Evolutionary conservation across 2,329 filamentous ascomycete genomes (phyloP).

Genomic region (Cladophialophora bantiana): DNA sequence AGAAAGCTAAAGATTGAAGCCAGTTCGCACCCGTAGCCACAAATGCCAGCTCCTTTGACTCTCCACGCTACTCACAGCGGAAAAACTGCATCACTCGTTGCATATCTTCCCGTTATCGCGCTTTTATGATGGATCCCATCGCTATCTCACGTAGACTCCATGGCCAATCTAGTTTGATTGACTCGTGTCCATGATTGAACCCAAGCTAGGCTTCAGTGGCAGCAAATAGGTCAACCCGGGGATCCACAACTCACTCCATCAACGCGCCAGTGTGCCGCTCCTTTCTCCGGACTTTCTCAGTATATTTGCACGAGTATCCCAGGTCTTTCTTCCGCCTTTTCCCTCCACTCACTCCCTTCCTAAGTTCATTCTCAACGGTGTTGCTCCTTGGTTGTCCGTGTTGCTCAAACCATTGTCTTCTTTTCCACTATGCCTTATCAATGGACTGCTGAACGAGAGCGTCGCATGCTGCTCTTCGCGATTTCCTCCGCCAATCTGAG

Average conservation of each 20-base stretch:
- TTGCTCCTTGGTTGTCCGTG: conserved; percentile 7
- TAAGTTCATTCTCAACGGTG: conserved; percentile 5
- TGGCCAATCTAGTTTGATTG: not conserved
- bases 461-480: conserved; percentile 34
- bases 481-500: conserved; percentile 32
- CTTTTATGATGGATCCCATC: not conserved
- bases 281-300: not conserved
- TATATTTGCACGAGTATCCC: conserved; percentile 14
- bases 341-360: conserved; percentile 17
- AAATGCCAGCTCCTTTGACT: conserved; percentile 5
- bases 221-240: not conserved
- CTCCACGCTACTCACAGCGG: not conserved
- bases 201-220: not conserved
- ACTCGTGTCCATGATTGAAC: not conserved
- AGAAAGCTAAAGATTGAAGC: not conserved
- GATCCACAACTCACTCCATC: conserved; percentile 18
- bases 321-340: conserved; percentile 12
- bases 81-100: conserved; percentile 7
- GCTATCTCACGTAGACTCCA: not conserved
- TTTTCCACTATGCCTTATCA: conserved; percentile 31
- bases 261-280: conserved; percentile 35
- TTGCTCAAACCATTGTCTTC: not conserved
- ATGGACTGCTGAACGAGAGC: conserved; percentile 34
- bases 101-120: not conserved
- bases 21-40: not conserved